A percentile compares a stretch with the other conserved stretches of the same genome.
These are phyloP conservation scores for Trichoderma sp. DNA, from an alignment of 2,329 filamentous ascomycete genomes.

Conservation along the genomic window DNA sequence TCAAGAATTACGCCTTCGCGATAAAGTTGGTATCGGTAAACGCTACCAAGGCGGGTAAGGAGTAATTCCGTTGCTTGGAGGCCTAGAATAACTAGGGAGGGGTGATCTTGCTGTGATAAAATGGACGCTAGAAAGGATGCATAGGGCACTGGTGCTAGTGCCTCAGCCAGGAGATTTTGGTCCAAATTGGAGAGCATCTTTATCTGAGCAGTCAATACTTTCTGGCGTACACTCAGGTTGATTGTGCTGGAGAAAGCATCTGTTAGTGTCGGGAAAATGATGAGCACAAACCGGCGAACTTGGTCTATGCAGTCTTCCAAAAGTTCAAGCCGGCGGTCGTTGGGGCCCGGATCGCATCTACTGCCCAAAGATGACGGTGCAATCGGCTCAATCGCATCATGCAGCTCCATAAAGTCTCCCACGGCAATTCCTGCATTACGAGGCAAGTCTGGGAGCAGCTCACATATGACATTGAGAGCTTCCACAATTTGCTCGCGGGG, in stretches of 20 bases:
- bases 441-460: constrained; percentile 78
- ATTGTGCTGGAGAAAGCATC: constrained; percentile 98
- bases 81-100: constrained; percentile 80
- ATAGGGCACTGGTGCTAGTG: constrained; percentile 85
- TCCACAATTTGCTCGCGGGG: constrained; percentile 96
- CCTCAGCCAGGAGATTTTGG: constrained; percentile 77
- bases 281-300: constrained; percentile 87
- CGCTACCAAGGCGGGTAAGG: constrained; percentile 76
- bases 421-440: constrained; percentile 50
- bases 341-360: constrained; percentile 51
- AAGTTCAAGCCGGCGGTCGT: constrained; percentile 80
- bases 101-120: constrained; percentile 90
- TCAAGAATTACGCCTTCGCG: constrained; percentile 94
- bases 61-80: constrained; percentile 88
- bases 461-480: constrained; percentile 95
- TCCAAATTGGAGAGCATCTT: constrained; percentile 99
- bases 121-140: constrained; percentile 95
- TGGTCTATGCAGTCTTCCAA: constrained; percentile 81
- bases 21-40: constrained; percentile 96
- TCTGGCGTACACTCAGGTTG: constrained; percentile 90
- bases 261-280: constrained; percentile 90
- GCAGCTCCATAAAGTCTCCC: constrained; percentile 49
- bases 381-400: constrained; percentile 43
- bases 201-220: constrained; percentile 90
- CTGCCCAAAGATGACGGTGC: constrained; percentile 41